Percentiles rank a stretch among this genome's conserved stretches.
Conservation (phyloP, 139 green algal genomes). For the Picochlorum sp. region DNA sequence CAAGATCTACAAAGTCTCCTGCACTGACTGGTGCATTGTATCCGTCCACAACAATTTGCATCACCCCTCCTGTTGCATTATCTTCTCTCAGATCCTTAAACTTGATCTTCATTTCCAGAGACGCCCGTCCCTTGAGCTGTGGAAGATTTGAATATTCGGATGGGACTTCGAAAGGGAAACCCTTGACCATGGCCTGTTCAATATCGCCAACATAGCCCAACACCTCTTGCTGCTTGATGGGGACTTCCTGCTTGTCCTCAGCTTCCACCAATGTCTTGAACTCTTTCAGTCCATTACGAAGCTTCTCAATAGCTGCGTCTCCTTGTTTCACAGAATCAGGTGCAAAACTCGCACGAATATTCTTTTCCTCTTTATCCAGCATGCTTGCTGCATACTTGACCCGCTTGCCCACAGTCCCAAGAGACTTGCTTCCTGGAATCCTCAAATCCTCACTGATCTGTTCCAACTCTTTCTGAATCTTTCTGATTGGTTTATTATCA, state of each 20-base stretch:
- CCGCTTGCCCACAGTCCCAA: conserved; percentile 54
- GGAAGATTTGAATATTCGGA: conserved; percentile 76
- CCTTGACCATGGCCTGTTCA: conserved; percentile 92
- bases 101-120: conserved; percentile 79
- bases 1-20: conserved; percentile 94
- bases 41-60: conserved; percentile 83
- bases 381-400: conserved; percentile 45
- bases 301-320: conserved; percentile 17
- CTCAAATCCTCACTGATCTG: conserved; percentile 78
- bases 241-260: conserved; percentile 76
- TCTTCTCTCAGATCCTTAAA: conserved; percentile 59
- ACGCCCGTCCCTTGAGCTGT: conserved; percentile 88
- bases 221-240: conserved; percentile 70
- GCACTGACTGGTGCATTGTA: conserved; percentile 91
- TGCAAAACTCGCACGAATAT: conserved; percentile 61
- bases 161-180: conserved; percentile 88
- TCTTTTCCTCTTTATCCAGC: conserved; percentile 42
- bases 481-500: conserved; percentile 79
- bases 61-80: conserved; percentile 28
- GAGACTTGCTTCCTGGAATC: conserved; percentile 73
- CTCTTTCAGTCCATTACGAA: conserved; percentile 49
- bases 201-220: conserved; percentile 70
- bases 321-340: conserved; percentile 60
- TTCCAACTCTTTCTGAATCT: conserved; percentile 84
- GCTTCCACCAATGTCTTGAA: conserved; percentile 62